Evolutionary conservation across 306 rosid species (phyloP).

Genomic region (Glycyrrhiza uralensis): DNA sequence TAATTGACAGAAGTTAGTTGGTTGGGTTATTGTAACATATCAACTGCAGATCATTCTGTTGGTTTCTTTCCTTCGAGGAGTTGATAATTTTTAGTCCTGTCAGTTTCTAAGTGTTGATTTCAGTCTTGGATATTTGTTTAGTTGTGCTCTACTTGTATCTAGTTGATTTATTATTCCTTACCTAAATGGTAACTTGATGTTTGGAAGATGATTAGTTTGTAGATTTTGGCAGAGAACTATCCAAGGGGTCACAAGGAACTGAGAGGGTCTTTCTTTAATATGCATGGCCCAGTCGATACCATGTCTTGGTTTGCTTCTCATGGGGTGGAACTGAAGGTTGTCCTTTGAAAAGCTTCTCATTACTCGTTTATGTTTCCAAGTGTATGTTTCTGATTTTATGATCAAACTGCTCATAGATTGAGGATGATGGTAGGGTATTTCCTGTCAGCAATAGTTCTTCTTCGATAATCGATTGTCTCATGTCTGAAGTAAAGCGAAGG

Average conservation of each 20-base stretch:
- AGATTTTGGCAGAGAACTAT: constrained; percentile 91
- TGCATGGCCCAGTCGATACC: constrained; percentile 74
- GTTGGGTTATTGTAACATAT: not conserved
- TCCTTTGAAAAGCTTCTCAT: constrained; percentile 23
- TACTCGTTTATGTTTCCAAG: constrained; percentile 19
- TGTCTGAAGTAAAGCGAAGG: constrained; percentile 55
- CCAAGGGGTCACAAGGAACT: constrained; percentile 93
- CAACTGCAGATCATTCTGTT: not conserved
- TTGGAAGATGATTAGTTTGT: constrained; percentile 33
- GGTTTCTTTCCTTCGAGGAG: not conserved
- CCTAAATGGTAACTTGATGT: not conserved
- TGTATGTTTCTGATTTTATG: constrained; percentile 27
- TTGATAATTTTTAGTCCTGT: not conserved
- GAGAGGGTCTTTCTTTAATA: constrained; percentile 77
- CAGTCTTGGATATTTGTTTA: not conserved
- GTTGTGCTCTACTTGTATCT: constrained; percentile 12
- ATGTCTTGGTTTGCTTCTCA: constrained; percentile 93
- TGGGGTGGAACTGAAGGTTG: constrained; percentile 92
- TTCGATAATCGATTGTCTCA: constrained; percentile 79
- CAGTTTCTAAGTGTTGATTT: not conserved
- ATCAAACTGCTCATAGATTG: constrained; percentile 47
- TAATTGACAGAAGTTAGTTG: not conserved
- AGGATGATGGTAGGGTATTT: constrained; percentile 95
- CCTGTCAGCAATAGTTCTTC: constrained; percentile 89
- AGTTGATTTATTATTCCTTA: not conserved